A percentile compares a stretch with the other conserved stretches of the same genome.
These are phyloP conservation scores for Ceratocystis colombiana DNA, from an alignment of 2,329 filamentous ascomycete genomes.

Conservation along the genomic window DNA sequence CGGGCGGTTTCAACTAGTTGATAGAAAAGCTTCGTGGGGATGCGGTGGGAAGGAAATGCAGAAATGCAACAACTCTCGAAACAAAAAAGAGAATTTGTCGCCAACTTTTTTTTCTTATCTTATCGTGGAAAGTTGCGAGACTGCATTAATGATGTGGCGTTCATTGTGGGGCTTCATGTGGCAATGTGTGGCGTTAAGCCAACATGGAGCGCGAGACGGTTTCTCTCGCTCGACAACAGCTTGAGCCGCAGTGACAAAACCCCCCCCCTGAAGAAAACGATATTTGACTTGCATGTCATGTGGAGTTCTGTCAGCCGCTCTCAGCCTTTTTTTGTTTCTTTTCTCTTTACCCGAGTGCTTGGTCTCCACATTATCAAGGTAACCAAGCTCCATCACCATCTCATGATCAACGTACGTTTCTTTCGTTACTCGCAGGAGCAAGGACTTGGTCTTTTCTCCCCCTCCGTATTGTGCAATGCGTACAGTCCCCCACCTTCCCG, in stretches of 20 bases:
- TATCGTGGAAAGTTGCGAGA: constrained; percentile 21
- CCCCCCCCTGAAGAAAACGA: neutral
- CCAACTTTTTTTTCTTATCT: constrained; percentile 27
- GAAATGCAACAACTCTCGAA: neutral
- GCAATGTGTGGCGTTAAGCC: neutral
- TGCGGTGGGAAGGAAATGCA: neutral
- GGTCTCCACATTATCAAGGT: neutral
- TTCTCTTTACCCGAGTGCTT: neutral
- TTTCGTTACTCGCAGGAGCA: constrained; percentile 2
- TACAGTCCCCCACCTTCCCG: neutral
- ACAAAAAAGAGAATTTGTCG: constrained; percentile 4
- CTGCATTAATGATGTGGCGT: neutral
- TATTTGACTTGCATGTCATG: neutral
- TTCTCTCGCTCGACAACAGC: neutral
- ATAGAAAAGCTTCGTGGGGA: no score
- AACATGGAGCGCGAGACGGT: neutral
- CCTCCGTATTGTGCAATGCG: neutral
- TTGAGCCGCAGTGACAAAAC: neutral
- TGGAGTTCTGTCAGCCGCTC: neutral
- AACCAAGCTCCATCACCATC: neutral
- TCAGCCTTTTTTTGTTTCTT: neutral
- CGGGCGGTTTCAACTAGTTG: no score
- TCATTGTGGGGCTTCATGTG: constrained; percentile 8
- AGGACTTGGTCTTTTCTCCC: neutral
- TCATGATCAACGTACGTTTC: constrained; percentile 23